Evolutionary conservation across 2,329 filamentous ascomycete genomes (phyloP), one percentile per base, ranked within the genome.

Genomic region (Huntiella decipiens): DNA sequence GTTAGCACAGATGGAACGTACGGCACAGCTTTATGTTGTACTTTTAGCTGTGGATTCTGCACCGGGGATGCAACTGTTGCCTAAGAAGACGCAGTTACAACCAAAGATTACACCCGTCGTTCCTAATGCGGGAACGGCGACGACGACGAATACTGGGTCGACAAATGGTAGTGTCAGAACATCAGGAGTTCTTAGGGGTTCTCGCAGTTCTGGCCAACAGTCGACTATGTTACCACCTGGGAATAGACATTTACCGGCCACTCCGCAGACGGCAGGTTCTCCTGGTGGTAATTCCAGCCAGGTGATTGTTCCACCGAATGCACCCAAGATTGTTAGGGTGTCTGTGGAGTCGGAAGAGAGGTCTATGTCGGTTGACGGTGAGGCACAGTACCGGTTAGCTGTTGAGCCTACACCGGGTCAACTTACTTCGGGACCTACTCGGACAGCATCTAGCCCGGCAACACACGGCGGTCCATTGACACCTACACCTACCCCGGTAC

Each of bases 341-440:
- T 10, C 22, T 28, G 22, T 28, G 7, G 22, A 28, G 3, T 10
- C 22, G 7, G 22, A 28, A 7, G 22, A 28, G 2, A 10, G 1
- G 8, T 3, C 3, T 10, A 28, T 28, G 22, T 7, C 8, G 22
- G 8, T 10, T 28, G 22, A 28, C 3, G 22, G 22, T 7, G 22
- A 28, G 22, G 3, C 22, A 28, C 8, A 7, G 8, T 28, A 28
- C 22, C 22, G 22, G 22, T 10, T 28, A 7, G 22, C 22, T 28
- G 8, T 28, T 28, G 22, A 28, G 8, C 22, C 22, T 28, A 10
- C 8, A 10, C 22, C 22, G 8, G 22, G 22, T 10, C 22, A 28
- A 28, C 22, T 28, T 28, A 83, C 80, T 0, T 78, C 80, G 0
- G 77, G 73, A 2, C 78, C 77, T 1, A 85, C 81, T 10, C 80